Percentiles rank a stretch among this genome's conserved stretches.
phyloP scores from a whole-genome alignment of 805 yeast species.

The Wickerhamiella alocasiicola region DNA sequence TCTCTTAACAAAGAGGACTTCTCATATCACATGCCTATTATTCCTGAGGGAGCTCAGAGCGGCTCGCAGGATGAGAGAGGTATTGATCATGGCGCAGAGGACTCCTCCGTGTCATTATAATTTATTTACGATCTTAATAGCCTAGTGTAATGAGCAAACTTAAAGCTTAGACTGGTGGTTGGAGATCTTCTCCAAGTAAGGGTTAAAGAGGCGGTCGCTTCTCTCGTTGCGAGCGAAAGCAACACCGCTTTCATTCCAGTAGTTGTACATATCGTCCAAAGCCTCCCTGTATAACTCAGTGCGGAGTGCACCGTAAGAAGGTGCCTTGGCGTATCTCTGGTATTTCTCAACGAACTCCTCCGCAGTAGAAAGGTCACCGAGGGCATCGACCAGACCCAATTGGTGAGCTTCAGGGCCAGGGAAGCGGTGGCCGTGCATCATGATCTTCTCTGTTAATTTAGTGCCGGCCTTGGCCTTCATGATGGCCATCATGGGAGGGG shows the following conservation, averaged over 20 bases:
- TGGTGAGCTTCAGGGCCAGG: constrained; percentile 69
- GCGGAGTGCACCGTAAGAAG: constrained; percentile 26
- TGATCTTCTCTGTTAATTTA: constrained; percentile 24
- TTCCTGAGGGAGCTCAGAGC: neutral
- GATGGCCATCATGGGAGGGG: constrained; percentile 28
- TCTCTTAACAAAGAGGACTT: constrained; percentile 1
- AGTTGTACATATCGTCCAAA: constrained; percentile 19
- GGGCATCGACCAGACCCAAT: constrained; percentile 40
- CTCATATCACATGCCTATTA: neutral
- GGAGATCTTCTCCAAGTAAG: neutral
- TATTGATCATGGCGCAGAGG: neutral
- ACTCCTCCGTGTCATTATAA: constrained; percentile 3
- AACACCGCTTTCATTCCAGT: constrained; percentile 14
- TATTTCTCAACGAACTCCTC: constrained; percentile 23
- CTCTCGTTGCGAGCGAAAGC: constrained; percentile 5
- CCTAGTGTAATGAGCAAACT: neutral
- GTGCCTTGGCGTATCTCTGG: constrained; percentile 21
- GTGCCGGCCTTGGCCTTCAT: constrained; percentile 25
- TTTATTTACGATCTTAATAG: neutral
- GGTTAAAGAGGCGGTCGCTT: constrained; percentile 12
- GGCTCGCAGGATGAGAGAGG: neutral
- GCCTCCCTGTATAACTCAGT: constrained; percentile 23
- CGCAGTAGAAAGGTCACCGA: constrained; percentile 28
- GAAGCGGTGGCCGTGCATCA: constrained; percentile 28
- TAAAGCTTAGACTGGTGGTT: constrained; percentile 4